Conservation (phyloP, 108 stramenopile species). For the Skeletonema marinoi region DNA sequence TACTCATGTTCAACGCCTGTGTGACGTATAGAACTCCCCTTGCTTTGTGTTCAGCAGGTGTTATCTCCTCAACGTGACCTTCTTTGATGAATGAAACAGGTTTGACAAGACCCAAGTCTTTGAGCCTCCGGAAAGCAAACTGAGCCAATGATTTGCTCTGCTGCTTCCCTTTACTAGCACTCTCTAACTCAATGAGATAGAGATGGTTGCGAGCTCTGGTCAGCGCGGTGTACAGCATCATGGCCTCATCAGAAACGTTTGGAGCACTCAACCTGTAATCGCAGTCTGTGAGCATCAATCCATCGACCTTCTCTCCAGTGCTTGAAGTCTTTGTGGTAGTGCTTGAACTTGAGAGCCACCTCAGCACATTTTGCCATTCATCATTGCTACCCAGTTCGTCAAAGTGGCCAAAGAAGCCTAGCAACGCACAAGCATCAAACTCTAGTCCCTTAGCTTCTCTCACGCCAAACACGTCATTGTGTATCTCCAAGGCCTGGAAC, state of each 20-base stretch:
- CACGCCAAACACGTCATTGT: constrained; percentile 21
- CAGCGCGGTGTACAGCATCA: constrained; percentile 25
- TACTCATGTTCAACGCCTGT: constrained; percentile 11
- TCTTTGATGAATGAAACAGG: constrained; percentile 9
- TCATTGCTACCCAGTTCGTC: constrained; percentile 7
- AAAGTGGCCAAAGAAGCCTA: constrained; percentile 6
- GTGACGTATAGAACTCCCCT: constrained; percentile 12
- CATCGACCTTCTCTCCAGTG: constrained; percentile 2
- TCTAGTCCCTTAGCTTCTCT: constrained; percentile 25
- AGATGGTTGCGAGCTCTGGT: constrained; percentile 21
- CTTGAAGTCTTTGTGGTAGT: background rate
- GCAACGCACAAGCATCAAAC: constrained; percentile 18
- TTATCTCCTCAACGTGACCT: constrained; percentile 2
- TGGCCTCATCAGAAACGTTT: constrained; percentile 16
- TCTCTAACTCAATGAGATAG: constrained; percentile 13
- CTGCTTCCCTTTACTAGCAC: background rate
- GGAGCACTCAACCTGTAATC: constrained; percentile 17
- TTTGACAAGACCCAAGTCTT: constrained; percentile 7
- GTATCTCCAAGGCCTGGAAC: constrained; percentile 14
- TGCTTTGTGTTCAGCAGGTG: constrained; percentile 19
- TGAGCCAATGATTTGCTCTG: background rate
- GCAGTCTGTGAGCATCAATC: background rate
- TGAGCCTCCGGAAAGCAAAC: constrained; percentile 10
- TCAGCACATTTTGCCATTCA: constrained; percentile 7
- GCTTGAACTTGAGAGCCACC: background rate